A percentile compares a stretch with the other conserved stretches of the same genome.
Evolutionary conservation across 2,329 filamentous ascomycete genomes (phyloP).

Genomic region (Penicillium polonicum): DNA sequence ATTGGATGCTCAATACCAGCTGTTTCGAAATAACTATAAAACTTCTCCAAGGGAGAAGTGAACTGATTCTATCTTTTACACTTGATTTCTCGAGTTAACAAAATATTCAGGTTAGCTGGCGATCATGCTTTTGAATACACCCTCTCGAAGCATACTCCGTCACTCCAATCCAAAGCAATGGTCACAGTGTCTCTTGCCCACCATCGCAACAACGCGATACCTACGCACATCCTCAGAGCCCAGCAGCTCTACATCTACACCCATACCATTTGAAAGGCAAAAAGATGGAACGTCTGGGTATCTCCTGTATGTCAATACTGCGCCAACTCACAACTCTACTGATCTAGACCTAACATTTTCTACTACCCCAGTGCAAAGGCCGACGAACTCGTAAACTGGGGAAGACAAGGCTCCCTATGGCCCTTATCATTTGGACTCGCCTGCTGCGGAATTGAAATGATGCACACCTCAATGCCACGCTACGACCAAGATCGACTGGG

Average conservation of each 20-base stretch:
- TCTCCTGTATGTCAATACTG: constrained; percentile 6
- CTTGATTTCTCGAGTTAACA: not conserved
- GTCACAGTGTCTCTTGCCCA: not conserved
- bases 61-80: not conserved
- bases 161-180: not conserved
- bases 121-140: not conserved
- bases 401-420: constrained; percentile 79
- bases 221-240: not conserved
- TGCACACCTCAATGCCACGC: constrained; percentile 82
- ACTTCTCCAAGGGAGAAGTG: not conserved
- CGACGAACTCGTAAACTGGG: constrained; percentile 80
- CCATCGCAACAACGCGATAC: not conserved
- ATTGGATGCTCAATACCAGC: not conserved
- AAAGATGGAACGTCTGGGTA: constrained; percentile 10
- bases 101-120: not conserved
- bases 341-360: not conserved
- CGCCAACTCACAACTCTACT: not conserved
- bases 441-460: constrained; percentile 90
- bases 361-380: constrained; percentile 63
- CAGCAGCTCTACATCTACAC: not conserved
- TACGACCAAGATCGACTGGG: constrained; percentile 88
- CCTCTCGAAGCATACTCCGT: not conserved
- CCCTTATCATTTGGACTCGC: constrained; percentile 86
- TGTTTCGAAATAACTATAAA: not conserved
- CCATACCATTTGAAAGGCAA: not conserved